These are phyloP conservation scores for Nigrospora osmanthi DNA, from an alignment of 2,329 filamentous ascomycete species.

Conservation along the genomic window DNA sequence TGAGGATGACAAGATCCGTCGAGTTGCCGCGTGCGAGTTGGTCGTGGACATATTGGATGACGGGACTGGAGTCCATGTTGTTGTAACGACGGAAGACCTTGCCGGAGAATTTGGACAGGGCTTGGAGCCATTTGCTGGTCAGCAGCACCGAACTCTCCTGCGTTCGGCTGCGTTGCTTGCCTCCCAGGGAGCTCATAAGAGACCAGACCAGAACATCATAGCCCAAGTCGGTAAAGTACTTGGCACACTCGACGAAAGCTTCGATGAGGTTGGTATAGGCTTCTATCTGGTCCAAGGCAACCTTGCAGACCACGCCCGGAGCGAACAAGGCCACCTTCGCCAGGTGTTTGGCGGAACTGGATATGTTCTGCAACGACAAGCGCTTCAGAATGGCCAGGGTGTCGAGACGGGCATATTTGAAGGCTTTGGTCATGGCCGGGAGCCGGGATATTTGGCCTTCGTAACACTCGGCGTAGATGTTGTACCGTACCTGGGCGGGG, in stretches of 20 bases:
- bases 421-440: constrained; percentile 71
- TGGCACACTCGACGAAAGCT: constrained; percentile 86
- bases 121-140: constrained; percentile 87
- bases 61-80: constrained; percentile 73
- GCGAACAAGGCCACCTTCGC: constrained; percentile 90
- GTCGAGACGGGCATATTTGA: constrained; percentile 67
- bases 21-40: constrained; percentile 78
- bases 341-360: constrained; percentile 77
- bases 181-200: constrained; percentile 64
- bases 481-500: constrained; percentile 69
- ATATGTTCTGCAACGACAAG: constrained; percentile 78
- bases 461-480: constrained; percentile 91
- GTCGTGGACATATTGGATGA: constrained; percentile 82
- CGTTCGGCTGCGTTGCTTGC: constrained; percentile 54
- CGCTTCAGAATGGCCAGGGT: constrained; percentile 84
- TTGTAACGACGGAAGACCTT: constrained; percentile 83
- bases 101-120: constrained; percentile 83
- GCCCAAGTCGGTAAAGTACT: constrained; percentile 86
- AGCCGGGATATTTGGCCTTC: constrained; percentile 68
- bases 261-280: constrained; percentile 93
- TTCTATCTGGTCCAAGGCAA: constrained; percentile 85
- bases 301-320: constrained; percentile 84
- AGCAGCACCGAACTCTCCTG: constrained; percentile 58
- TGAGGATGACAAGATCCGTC: constrained; percentile 83
- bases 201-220: constrained; percentile 95